Evolutionary conservation across 2,329 filamentous ascomycete genomes (phyloP).

Genomic region (Chrysoporthe deuterocubensis): DNA sequence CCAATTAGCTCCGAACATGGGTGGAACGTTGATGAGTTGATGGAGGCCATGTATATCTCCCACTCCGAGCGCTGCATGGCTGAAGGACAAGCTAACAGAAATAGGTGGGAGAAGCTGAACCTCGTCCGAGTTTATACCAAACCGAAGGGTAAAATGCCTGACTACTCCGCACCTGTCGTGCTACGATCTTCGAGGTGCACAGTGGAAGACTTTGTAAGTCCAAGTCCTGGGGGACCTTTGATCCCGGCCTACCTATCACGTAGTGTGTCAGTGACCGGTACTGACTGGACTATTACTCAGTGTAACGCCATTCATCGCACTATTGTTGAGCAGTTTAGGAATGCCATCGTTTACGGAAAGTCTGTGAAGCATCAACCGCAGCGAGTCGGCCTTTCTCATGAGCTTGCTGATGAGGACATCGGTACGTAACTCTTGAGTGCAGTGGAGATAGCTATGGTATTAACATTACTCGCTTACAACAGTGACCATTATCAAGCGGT

Average conservation of each 20-base stretch:
- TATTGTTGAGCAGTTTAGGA: slow-evolving; percentile 94
- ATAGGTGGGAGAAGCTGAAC: slow-evolving; percentile 88
- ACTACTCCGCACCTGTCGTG: slow-evolving; percentile 91
- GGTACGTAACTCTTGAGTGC: slow-evolving; percentile 59
- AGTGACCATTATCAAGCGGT: slow-evolving; percentile 75
- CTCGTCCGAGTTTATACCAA: slow-evolving; percentile 95
- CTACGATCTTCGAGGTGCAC: slow-evolving; percentile 81
- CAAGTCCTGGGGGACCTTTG: not conserved
- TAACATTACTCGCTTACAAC: slow-evolving; percentile 33
- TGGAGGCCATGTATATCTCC: slow-evolving; percentile 79
- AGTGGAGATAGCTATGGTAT: slow-evolving; percentile 23
- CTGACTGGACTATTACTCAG: slow-evolving; percentile 56
- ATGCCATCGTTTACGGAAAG: slow-evolving; percentile 94
- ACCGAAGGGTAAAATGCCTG: slow-evolving; percentile 91
- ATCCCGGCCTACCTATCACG: not conserved
- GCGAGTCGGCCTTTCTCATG: slow-evolving; percentile 86
- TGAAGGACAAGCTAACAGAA: slow-evolving; percentile 19
- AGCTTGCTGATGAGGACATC: slow-evolving; percentile 96
- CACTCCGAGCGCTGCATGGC: not conserved
- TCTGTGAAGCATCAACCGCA: slow-evolving; percentile 99
- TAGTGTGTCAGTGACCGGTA: not conserved
- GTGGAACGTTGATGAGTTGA: slow-evolving; percentile 96
- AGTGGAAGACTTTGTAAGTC: slow-evolving; percentile 93
- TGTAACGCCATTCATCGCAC: slow-evolving; percentile 97
- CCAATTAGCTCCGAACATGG: slow-evolving; percentile 97